Evolutionary conservation across 495 filamentous ascomycete genomes (phyloP).

Genomic region (Bacidia gigantensis): DNA sequence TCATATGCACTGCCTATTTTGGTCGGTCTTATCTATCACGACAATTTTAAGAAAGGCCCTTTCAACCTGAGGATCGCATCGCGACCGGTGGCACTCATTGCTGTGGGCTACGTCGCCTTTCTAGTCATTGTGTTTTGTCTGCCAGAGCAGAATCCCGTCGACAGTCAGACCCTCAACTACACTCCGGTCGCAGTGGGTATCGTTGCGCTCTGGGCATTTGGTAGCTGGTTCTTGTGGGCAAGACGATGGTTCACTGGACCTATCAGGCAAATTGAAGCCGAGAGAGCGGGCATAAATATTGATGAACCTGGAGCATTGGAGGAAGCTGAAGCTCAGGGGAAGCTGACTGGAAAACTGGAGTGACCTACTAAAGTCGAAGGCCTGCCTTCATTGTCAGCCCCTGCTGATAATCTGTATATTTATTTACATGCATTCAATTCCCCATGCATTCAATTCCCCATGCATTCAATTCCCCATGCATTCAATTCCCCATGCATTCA

Average conservation of each 20-base stretch:
- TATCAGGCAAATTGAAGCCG: constrained; percentile 37
- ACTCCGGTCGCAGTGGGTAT: constrained; percentile 52
- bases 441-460: too few species aligned
- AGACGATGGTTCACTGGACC: constrained; percentile 46
- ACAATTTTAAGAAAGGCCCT: constrained; percentile 35
- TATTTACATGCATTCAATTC: too few species aligned
- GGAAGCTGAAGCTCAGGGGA: constrained; percentile 17
- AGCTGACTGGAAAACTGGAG: neutral
- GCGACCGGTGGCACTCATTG: constrained; percentile 29
- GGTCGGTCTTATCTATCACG: constrained; percentile 36
- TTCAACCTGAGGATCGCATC: constrained; percentile 43
- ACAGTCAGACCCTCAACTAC: constrained; percentile 46
- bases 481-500: too few species aligned
- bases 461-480: too few species aligned
- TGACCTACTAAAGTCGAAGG: neutral
- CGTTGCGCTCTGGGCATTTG: constrained; percentile 32
- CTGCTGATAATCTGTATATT: too few species aligned
- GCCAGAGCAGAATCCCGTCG: constrained; percentile 46
- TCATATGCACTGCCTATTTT: constrained; percentile 53
- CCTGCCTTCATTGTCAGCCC: too few species aligned
- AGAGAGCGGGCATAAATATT: constrained; percentile 33
- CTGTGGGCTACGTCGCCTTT: constrained; percentile 30
- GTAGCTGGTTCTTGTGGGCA: constrained; percentile 36
- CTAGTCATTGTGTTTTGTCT: constrained; percentile 52
- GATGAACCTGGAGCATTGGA: constrained; percentile 37